phyloP scores from a whole-genome alignment of 208 protist genomes.

The Entamoeba histolytica region DNA sequence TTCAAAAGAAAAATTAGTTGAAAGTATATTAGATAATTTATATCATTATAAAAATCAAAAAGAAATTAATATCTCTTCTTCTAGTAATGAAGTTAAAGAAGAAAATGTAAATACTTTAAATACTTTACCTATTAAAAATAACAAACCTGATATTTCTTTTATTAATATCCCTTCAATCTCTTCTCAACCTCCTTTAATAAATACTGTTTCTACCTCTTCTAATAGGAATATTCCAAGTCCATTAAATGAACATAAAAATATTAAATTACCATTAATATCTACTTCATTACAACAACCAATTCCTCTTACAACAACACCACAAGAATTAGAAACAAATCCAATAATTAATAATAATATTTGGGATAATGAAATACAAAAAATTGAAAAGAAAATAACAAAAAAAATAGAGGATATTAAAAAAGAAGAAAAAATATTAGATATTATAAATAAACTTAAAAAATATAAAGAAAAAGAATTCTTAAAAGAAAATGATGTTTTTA shows the following conservation, averaged over 20 bases:
- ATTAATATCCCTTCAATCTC: background rate
- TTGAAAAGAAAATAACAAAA: background rate
- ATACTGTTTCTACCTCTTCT: background rate
- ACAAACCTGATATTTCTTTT: background rate
- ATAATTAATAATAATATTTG: background rate
- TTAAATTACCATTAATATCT: background rate
- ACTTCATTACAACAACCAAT: background rate
- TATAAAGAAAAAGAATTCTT: background rate
- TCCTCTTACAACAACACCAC: background rate
- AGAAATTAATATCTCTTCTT: background rate
- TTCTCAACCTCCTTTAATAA: background rate
- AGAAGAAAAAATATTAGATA: background rate
- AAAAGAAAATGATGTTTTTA: background rate
- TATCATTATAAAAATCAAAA: background rate
- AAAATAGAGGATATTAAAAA: background rate
- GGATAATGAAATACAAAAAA: background rate
- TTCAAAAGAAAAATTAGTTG: background rate
- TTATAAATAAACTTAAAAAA: background rate
- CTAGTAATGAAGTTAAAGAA: background rate
- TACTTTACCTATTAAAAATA: background rate
- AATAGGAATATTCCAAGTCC: no score
- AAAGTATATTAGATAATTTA: background rate
- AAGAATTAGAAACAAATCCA: background rate
- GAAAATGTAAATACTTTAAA: background rate
- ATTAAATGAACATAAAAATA: background rate